Conservation (phyloP, 257 asterid genomes). For the Ophiorrhiza pumila region DNA sequence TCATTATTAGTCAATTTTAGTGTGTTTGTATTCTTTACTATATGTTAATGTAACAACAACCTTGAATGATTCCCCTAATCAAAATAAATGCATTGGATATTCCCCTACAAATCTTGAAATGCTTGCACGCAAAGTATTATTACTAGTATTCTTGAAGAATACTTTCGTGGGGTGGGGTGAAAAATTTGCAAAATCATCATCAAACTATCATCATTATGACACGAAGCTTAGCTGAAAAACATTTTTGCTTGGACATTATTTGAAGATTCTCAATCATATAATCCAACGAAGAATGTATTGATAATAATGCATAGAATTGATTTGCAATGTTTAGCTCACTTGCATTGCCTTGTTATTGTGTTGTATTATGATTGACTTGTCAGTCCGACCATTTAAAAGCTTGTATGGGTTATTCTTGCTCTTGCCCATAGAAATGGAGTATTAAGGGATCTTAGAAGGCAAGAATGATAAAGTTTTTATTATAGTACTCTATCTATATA, state of each 20-base stretch:
- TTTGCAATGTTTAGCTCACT: no score
- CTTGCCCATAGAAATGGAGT: background rate
- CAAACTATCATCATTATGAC: no score
- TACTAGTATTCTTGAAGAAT: no score
- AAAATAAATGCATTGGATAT: no score
- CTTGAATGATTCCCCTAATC: no score
- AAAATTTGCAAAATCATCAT: no score
- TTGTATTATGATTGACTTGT: background rate
- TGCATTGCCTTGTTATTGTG: conserved; percentile 11
- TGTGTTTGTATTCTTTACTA: background rate
- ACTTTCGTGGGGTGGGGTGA: no score
- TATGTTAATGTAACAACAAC: background rate
- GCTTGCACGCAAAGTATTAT: no score
- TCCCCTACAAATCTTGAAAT: no score
- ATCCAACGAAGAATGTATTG: conserved; percentile 11
- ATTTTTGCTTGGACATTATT: background rate
- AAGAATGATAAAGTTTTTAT: background rate
- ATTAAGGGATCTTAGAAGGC: background rate
- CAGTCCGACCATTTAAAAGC: background rate
- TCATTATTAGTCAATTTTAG: background rate
- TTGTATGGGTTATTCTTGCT: no score
- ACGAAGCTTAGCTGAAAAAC: background rate
- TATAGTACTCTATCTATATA: no score
- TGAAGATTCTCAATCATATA: conserved; percentile 7
- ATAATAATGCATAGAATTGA: background rate